These are phyloP conservation scores for Pseudonitzschia delicatissima DNA, from an alignment of 108 stramenopile genomes.

Conservation along the genomic window DNA sequence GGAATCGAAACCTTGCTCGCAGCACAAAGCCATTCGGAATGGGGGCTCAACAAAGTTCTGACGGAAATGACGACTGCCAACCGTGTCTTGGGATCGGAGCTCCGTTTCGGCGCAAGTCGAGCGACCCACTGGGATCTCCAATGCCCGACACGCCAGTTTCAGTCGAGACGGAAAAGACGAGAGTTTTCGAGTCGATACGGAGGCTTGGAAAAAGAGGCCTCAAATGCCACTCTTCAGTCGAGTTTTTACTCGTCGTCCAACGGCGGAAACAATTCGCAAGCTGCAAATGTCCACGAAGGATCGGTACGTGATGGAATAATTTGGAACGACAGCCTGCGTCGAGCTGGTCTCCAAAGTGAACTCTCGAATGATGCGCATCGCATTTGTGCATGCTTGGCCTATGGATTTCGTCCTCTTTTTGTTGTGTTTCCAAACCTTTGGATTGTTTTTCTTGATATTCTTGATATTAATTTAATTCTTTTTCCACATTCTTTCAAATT, in stretches of 20 bases:
- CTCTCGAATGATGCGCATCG: too few species aligned
- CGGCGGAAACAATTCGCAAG: background rate
- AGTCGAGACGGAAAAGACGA: constrained; percentile 33
- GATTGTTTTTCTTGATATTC: too few species aligned
- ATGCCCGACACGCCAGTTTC: constrained; percentile 65
- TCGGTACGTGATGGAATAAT: constrained; percentile 35
- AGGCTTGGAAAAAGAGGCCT: constrained; percentile 62
- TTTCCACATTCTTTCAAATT: background rate
- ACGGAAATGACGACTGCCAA: constrained; percentile 13
- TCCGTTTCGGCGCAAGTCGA: constrained; percentile 8
- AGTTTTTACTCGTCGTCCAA: background rate
- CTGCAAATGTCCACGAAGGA: constrained; percentile 55
- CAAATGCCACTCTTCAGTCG: background rate
- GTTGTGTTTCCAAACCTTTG: too few species aligned
- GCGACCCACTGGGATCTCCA: constrained; percentile 64
- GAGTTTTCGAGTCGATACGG: constrained; percentile 42
- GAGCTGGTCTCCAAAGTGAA: too few species aligned
- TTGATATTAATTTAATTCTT: constrained; percentile 4
- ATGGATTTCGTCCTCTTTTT: too few species aligned
- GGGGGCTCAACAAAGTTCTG: constrained; percentile 25
- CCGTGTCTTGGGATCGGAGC: constrained; percentile 28
- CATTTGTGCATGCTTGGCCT: too few species aligned
- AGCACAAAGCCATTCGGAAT: constrained; percentile 3
- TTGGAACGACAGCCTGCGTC: too few species aligned
- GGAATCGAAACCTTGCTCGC: background rate